A percentile compares a stretch with the other conserved stretches of the same genome.
phyloP scores from a whole-genome alignment of 2,329 filamentous ascomycete species.

The Paramyrothecium sp. region DNA sequence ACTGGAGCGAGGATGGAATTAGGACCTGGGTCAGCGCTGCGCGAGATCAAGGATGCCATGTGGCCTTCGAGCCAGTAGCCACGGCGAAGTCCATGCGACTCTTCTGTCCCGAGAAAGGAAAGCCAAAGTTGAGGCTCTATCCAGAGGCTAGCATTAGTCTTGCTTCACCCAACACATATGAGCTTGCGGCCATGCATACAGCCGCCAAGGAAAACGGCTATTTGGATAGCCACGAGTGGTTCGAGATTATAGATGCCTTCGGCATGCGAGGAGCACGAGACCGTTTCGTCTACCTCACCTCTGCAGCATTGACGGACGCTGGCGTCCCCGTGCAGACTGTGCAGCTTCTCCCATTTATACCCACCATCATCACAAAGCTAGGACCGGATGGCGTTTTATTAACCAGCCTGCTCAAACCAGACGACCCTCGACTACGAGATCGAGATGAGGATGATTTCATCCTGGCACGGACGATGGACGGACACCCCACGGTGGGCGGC shows the following conservation, averaged over 20 bases:
- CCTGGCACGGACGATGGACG: constrained; percentile 58
- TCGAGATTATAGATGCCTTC: constrained; percentile 73
- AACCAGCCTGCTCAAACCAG: constrained; percentile 65
- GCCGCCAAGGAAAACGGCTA: constrained; percentile 65
- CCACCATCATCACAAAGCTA: constrained; percentile 81
- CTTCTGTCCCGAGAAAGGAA: constrained; percentile 48
- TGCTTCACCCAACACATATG: constrained; percentile 78
- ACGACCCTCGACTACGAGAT: constrained; percentile 65
- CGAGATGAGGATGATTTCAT: constrained; percentile 67
- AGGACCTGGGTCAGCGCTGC: constrained; percentile 65
- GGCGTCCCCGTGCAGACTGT: constrained; percentile 83
- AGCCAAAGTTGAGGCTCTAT: constrained; percentile 48
- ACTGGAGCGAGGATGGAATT: constrained; percentile 72
- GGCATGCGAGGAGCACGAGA: constrained; percentile 74
- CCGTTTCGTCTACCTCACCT: constrained; percentile 68
- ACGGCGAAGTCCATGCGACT: constrained; percentile 71
- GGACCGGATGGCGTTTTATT: constrained; percentile 74
- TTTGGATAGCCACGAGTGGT: constrained; percentile 74
- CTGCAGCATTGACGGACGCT: constrained; percentile 65
- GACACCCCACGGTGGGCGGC: constrained; percentile 61
- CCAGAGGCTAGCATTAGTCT: constrained; percentile 67
- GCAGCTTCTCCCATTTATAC: constrained; percentile 85
- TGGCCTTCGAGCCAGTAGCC: constrained; percentile 89
- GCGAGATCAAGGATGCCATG: constrained; percentile 51
- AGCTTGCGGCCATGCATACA: constrained; percentile 76